These are phyloP conservation scores for Vickermania spadyakhi DNA, from an alignment of 208 protist genomes.

Conservation along the genomic window DNA sequence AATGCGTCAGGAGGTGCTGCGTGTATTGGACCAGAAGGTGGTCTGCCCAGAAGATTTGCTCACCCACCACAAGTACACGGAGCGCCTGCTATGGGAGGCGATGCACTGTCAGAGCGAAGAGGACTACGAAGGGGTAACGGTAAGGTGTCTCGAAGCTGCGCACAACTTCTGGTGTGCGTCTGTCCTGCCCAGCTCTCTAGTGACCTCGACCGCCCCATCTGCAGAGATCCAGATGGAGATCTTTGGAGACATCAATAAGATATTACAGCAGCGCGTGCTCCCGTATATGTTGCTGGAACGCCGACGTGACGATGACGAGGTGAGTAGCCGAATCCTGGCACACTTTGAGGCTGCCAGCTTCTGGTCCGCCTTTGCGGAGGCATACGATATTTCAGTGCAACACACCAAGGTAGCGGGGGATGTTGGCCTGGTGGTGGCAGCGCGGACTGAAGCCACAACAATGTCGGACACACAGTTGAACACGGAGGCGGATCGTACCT, in stretches of 20 bases:
- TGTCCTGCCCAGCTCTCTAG: constrained; percentile 49
- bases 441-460: constrained; percentile 5
- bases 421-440: constrained; percentile 24
- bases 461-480: neutral
- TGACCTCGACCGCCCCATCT: constrained; percentile 7
- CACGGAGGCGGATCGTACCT: constrained; percentile 20
- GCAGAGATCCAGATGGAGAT: neutral
- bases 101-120: constrained; percentile 49
- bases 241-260: constrained; percentile 36
- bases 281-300: neutral
- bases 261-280: constrained; percentile 48
- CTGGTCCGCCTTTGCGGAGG: constrained; percentile 38
- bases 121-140: constrained; percentile 29
- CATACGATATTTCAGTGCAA: constrained; percentile 21
- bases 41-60: constrained; percentile 24
- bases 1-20: constrained; percentile 41
- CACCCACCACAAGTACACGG: constrained; percentile 52
- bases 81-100: constrained; percentile 65
- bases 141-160: constrained; percentile 20
- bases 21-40: constrained; percentile 37
- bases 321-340: neutral
- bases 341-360: constrained; percentile 29
- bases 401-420: constrained; percentile 35
- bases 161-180: constrained; percentile 34
- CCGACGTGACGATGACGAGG: neutral